phyloP scores from a whole-genome alignment of 2,329 filamentous ascomycete species.

The Lasiodiplodia gonubiensis region DNA sequence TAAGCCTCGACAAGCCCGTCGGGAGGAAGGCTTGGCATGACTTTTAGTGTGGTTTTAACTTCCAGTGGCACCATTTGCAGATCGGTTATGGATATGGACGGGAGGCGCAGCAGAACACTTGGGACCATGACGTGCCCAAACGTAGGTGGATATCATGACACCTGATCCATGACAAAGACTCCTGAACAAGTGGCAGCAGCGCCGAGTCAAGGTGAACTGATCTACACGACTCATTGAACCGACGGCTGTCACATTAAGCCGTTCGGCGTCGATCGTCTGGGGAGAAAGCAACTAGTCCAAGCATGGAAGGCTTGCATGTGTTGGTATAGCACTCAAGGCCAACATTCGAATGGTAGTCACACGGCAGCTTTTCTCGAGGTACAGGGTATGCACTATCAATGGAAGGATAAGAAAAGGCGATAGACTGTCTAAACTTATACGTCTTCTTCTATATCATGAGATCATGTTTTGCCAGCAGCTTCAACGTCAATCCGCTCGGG shows the following conservation, averaged over 20 bases:
- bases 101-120: constrained; percentile 72
- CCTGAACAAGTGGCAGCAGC: not conserved
- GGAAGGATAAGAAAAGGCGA: too few relatives aligned
- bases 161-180: constrained; percentile 34
- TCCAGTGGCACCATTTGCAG: constrained; percentile 84
- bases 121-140: constrained; percentile 67
- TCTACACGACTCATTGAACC: not conserved
- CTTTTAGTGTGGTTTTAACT: constrained; percentile 73
- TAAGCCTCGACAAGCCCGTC: not conserved
- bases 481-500: too few relatives aligned
- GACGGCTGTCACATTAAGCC: not conserved
- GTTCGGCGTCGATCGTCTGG: too few relatives aligned
- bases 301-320: too few relatives aligned
- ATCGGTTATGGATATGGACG: constrained; percentile 80
- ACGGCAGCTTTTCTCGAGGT: too few relatives aligned
- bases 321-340: too few relatives aligned
- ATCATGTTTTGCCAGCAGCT: too few relatives aligned
- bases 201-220: not conserved
- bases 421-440: not conserved
- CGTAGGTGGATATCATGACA: constrained; percentile 47
- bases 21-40: constrained; percentile 43
- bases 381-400: too few relatives aligned
- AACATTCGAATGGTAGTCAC: too few relatives aligned
- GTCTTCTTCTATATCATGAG: not conserved
- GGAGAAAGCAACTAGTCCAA: too few relatives aligned